Evolutionary conservation across 2,329 filamentous ascomycete genomes (phyloP), one percentile per base, ranked within the genome.

Genomic region (Teratosphaeria zuluensis): DNA sequence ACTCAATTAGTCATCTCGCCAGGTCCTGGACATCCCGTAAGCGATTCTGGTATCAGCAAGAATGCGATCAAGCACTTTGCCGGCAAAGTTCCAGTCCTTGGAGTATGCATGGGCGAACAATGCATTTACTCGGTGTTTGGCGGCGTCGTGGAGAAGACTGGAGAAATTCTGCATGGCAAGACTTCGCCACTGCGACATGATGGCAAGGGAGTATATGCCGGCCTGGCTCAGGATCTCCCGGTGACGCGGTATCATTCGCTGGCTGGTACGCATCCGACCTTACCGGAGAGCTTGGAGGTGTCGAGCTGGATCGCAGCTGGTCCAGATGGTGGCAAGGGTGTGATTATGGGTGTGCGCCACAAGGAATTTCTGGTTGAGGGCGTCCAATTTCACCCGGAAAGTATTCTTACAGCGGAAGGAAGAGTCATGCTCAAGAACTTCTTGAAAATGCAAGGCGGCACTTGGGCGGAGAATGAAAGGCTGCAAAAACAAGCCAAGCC

Each of bases 101-200:
- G 94, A n/a, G 94, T 99, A 32, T 99, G 94, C 72, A 97, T 99
- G 92, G 94, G 94, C 66, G 87, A 96, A 85, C 94, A 99, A 79
- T 99, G 94, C 75, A 97, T 99, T 64, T 92, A 95, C 71, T 89
- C 94, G 57, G 86, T 90, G 33, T 97, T 95, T 69, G 94, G 94
- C 54, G 94, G 94, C 61, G 85, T 88, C 55, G 94, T 99, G 55
- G 87, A 87, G 71, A 92, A 90, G 60, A 95, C 94, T 9, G 94
- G 94, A 30, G 94, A 99, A 76, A 96, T 96, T 69, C 79, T 99
- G 57, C 94, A 99, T 70, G 94, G 94, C 67, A 99, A 99, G 78
- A 99, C 94, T 6, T 97, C 92, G 1, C 87, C 88, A 55, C 79
- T 99, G 69, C 84, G 84, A 48, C 94, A 99, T 74, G 94, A 99